Evolutionary conservation across 495 filamentous ascomycete genomes (phyloP).

Genomic region (Penicillium silybi): DNA sequence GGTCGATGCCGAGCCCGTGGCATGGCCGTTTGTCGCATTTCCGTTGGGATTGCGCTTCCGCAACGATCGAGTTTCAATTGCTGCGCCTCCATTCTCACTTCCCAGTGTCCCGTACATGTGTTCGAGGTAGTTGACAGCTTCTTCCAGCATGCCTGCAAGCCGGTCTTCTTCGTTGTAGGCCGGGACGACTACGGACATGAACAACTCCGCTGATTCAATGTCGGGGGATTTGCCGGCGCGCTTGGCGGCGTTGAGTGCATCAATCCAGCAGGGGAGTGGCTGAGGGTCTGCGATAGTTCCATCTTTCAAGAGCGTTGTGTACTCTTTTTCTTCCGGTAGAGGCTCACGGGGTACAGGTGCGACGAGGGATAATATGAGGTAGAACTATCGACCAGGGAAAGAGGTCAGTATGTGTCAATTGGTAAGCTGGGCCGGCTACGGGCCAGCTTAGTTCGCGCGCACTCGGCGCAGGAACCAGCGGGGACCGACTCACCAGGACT

Average conservation of each 20-base stretch:
- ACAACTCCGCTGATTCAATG: conserved; percentile 52
- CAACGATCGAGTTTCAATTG: conserved; percentile 19
- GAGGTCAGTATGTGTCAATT: conserved; percentile 5
- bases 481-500: conserved; percentile 32
- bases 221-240: conserved; percentile 26
- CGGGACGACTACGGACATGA: conserved; percentile 86
- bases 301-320: conserved; percentile 65
- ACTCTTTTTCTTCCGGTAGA: conserved; percentile 78
- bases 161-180: conserved; percentile 92
- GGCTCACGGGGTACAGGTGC: conserved; percentile 77
- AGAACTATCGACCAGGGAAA: conserved; percentile 49
- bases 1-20: conserved; percentile 12
- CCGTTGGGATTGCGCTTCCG: conserved; percentile 34
- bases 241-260: conserved; percentile 55
- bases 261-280: conserved; percentile 79
- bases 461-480: background rate
- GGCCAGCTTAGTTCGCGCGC: background rate
- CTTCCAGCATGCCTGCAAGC: conserved; percentile 77
- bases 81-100: background rate
- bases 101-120: conserved; percentile 58
- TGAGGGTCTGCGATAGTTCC: conserved; percentile 56
- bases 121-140: conserved; percentile 84
- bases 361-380: conserved; percentile 63
- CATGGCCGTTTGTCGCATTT: conserved; percentile 17
- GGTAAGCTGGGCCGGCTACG: background rate